Percentiles rank a stretch among this genome's conserved stretches.
phyloP scores from a whole-genome alignment of 2,329 filamentous ascomycete genomes.

The Hortaea werneckii region DNA sequence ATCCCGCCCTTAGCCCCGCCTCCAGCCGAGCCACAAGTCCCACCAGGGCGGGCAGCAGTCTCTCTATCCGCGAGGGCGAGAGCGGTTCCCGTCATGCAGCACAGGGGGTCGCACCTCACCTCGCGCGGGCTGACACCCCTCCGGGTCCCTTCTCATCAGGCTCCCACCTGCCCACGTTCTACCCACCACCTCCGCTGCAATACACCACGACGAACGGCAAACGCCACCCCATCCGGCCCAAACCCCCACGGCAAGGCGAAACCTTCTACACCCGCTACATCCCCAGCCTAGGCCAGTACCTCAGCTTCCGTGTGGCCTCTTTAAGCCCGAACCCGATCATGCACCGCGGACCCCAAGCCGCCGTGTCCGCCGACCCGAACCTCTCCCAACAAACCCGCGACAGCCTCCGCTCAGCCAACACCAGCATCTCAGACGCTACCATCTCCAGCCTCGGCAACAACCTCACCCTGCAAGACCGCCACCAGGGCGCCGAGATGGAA shows the following conservation, averaged over 20 bases:
- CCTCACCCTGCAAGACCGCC: not conserved
- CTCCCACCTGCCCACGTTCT: conserved; percentile 84
- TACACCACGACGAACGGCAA: conserved; percentile 70
- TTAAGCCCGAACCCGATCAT: conserved; percentile 53
- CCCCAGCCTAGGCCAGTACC: conserved; percentile 69
- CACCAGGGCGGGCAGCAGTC: conserved; percentile 11
- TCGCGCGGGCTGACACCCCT: conserved; percentile 17
- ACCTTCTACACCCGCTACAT: conserved; percentile 84
- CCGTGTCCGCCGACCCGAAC: conserved; percentile 21
- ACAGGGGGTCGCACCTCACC: conserved; percentile 7
- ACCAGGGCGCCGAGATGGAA: not conserved
- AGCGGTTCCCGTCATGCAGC: conserved; percentile 3
- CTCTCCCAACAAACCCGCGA: not conserved
- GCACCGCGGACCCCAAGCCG: conserved; percentile 47
- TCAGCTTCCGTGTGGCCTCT: conserved; percentile 80
- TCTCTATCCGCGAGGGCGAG: not conserved
- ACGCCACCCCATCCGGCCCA: conserved; percentile 77
- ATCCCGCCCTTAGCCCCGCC: conserved; percentile 40
- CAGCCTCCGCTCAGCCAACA: not conserved
- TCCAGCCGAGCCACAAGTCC: conserved; percentile 44
- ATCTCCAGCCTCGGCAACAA: conserved; percentile 1
- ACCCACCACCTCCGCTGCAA: conserved; percentile 70
- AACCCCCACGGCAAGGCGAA: conserved; percentile 81
- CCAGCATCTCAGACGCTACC: not conserved
- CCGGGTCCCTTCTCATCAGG: conserved; percentile 67